Evolutionary conservation across 495 filamentous ascomycete species (phyloP).

Genomic region (Elaphomyces granulatus): DNA sequence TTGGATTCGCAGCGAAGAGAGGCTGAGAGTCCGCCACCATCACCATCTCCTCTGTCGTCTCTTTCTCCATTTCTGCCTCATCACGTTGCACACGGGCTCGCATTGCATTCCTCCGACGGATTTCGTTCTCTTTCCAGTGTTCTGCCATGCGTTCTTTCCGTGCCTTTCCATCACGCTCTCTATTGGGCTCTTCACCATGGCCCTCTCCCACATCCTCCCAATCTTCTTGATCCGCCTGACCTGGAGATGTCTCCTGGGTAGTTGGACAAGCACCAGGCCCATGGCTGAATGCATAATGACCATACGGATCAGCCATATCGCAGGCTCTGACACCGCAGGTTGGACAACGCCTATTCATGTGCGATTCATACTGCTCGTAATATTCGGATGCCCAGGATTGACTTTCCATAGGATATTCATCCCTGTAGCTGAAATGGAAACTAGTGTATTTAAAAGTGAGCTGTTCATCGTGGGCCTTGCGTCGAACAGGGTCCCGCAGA

Average conservation of each 20-base stretch:
- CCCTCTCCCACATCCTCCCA: constrained; percentile 7
- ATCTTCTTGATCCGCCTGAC: constrained; percentile 5
- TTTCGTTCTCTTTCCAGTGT: constrained; percentile 1
- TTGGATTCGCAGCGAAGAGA: background rate
- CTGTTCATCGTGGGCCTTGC: constrained; percentile 15
- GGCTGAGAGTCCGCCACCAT: too few species aligned
- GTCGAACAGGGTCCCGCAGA: constrained; percentile 21
- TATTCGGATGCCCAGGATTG: background rate
- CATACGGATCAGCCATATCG: too few species aligned
- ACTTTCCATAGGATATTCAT: background rate
- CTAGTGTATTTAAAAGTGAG: background rate
- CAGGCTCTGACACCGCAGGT: too few species aligned
- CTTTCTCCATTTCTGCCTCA: constrained; percentile 4
- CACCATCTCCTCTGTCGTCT: constrained; percentile 1
- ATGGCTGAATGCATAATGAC: too few species aligned
- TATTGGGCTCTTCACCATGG: constrained; percentile 7
- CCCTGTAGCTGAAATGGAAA: background rate
- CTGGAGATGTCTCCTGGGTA: constrained; percentile 11
- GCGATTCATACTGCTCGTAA: too few species aligned
- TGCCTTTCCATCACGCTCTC: constrained; percentile 5
- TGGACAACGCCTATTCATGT: too few species aligned
- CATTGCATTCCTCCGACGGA: constrained; percentile 6
- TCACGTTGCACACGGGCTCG: constrained; percentile 8
- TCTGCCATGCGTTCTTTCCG: constrained; percentile 2
- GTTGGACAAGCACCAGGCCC: too few species aligned